phyloP scores from a whole-genome alignment of 2,329 filamentous ascomycete species.

The Geosmithia flava region DNA sequence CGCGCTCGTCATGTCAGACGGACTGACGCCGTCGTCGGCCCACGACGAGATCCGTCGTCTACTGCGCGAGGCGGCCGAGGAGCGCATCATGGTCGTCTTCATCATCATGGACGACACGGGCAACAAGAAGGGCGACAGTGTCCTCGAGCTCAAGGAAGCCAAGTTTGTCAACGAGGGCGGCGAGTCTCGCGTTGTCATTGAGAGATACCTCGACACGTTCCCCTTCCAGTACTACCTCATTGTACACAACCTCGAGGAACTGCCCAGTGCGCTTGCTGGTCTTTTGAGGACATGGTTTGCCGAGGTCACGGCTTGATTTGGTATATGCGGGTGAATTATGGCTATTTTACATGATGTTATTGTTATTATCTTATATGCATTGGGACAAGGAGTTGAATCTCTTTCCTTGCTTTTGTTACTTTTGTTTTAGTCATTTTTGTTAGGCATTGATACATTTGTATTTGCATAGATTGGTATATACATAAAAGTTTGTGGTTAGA shows the following conservation, averaged over 20 bases:
- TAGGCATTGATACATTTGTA: no score
- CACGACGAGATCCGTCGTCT: slow-evolving; percentile 75
- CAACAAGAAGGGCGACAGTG: slow-evolving; percentile 43
- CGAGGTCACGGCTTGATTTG: slow-evolving; percentile 32
- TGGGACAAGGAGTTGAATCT: neutral
- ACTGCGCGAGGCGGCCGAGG: slow-evolving; percentile 78
- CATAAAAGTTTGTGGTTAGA: no score
- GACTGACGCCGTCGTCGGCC: slow-evolving; percentile 69
- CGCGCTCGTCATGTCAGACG: slow-evolving; percentile 84
- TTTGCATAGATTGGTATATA: no score
- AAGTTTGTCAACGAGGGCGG: slow-evolving; percentile 60
- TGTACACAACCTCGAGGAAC: slow-evolving; percentile 80
- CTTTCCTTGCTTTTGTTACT: neutral
- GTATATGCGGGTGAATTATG: neutral
- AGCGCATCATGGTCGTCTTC: slow-evolving; percentile 96
- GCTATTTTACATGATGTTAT: neutral
- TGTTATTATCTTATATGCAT: neutral
- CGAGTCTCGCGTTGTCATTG: slow-evolving; percentile 62
- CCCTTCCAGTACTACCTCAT: slow-evolving; percentile 96
- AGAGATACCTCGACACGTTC: slow-evolving; percentile 88
- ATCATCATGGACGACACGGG: slow-evolving; percentile 72
- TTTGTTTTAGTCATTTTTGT: neutral
- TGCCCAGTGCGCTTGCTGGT: slow-evolving; percentile 78
- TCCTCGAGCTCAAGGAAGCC: slow-evolving; percentile 80
- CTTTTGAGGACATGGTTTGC: slow-evolving; percentile 95